Conservation (phyloP, 352 stramenopile genomes). For the Pilasporangium apinafurcum region DNA sequence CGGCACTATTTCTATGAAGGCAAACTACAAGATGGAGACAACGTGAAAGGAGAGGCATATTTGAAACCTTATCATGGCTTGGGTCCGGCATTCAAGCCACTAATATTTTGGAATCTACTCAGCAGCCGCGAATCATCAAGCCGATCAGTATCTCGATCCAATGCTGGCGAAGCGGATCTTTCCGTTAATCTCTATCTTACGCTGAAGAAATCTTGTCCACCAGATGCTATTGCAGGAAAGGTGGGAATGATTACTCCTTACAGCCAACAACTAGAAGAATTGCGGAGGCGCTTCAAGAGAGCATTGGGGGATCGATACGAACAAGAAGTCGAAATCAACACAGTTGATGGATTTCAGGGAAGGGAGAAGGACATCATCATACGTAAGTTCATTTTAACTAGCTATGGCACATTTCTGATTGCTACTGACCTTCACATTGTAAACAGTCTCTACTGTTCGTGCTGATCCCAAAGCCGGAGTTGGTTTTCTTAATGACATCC, state of each 20-base stretch:
- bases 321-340: constrained; percentile 89
- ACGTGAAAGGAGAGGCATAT: constrained; percentile 59
- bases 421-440: constrained; percentile 2
- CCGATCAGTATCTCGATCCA: constrained; percentile 76
- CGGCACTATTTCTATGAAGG: constrained; percentile 82
- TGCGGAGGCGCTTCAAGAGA: constrained; percentile 47
- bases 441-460: constrained; percentile 80
- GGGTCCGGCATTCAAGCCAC: constrained; percentile 59
- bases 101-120: constrained; percentile 86
- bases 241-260: constrained; percentile 89
- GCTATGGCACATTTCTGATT: neutral
- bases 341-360: constrained; percentile 90
- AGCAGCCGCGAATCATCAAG: constrained; percentile 64
- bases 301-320: constrained; percentile 63
- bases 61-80: constrained; percentile 76
- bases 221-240: constrained; percentile 66
- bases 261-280: constrained; percentile 87
- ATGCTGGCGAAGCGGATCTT: constrained; percentile 75
- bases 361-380: constrained; percentile 91
- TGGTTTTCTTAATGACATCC: constrained; percentile 86
- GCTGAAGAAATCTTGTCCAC: constrained; percentile 77
- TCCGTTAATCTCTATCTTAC: constrained; percentile 86
- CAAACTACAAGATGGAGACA: constrained; percentile 80
- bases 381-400: constrained; percentile 29
- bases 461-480: constrained; percentile 75